Base-by-base conservation (phyloP, 2,329 filamentous ascomycete genomes). In the Aspergillus bombycis region DNA sequence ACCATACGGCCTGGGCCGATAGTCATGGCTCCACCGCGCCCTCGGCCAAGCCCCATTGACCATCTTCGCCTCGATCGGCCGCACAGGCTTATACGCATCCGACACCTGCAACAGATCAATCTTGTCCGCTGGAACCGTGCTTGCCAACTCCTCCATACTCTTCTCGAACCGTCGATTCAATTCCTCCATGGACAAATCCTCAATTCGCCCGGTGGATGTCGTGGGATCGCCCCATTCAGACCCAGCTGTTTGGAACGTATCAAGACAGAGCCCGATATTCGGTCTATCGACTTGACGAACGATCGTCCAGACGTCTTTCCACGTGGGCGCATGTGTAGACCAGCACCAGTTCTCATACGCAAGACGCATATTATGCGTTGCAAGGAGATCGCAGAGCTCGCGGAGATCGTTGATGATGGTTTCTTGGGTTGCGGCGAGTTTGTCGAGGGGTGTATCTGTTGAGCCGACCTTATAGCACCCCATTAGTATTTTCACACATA, bases 261-360 rank as follows among this genome's bases (percentile, higher is more conserved):
- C 91, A 1, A 94, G 83, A 68, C 91, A 94, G 0, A 94, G 79
- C 0, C 91, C 91, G 12, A 93, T 81, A 65, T 94, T 93, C 0
- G 83, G 80, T 3, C 88, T 78, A 67, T 91, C 79, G 2, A 88
- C 89, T 52, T 81, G 81, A 65, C 84, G 72, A 4, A 92, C 88
- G 14, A 93, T 88, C 2, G 85, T 79, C 89, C 89, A 93, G 0
- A 89, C 88, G 56, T 88, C 83, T 66, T 84, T 85, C 91, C 91
- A 94, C 1, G 79, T 82, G 0, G 88, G 85, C 0, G 90, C 89
- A 56, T 88, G 85, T 0, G 90, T 91, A 0, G 88, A 88, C 91
- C 91, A 94, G 77, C 90, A 92, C 90, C 90, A 93, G 72, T 93
- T 93, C 77, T 94, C 91, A 68, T 93, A 94, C 0, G 90, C 90